Conservation (phyloP, 116 monocot genomes). For the Trichopus zeylanicus region DNA sequence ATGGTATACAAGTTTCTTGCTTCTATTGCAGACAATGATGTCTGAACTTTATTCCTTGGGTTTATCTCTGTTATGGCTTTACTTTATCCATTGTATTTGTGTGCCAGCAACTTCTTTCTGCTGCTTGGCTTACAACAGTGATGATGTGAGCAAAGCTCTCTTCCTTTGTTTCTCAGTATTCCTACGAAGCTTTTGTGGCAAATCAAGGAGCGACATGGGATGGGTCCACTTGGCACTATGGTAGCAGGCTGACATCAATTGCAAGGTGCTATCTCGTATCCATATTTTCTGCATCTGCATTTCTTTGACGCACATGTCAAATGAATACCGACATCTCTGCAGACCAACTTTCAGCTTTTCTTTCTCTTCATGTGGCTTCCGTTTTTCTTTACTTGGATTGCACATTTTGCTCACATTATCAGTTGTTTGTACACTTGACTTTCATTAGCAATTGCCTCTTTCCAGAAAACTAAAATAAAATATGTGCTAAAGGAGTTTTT, state of each 20-base stretch:
- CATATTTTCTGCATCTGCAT: not conserved
- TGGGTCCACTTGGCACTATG: not conserved
- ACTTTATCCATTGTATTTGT: not conserved
- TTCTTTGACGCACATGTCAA: not conserved
- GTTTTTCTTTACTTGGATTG: not conserved
- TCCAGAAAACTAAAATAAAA: too few species aligned
- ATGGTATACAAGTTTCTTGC: not conserved
- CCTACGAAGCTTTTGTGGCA: not conserved
- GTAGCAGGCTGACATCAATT: not conserved
- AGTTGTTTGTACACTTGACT: not conserved
- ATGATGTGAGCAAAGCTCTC: not conserved
- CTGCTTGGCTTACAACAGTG: not conserved
- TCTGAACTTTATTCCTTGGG: not conserved
- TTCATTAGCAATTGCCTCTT: not conserved
- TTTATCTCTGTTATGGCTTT: not conserved
- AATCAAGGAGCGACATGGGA: not conserved
- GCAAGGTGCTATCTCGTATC: not conserved
- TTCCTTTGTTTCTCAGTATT: constrained; percentile 1
- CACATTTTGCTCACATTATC: not conserved
- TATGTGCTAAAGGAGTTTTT: too few species aligned
- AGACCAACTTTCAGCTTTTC: not conserved
- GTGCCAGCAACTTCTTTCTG: not conserved
- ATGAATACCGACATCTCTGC: constrained; percentile 2
- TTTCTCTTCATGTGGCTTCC: not conserved
- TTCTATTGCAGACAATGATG: not conserved